These are phyloP conservation scores for Austropuccinia psidii DNA, from an alignment of 1,284 basidiomycete species.

Conservation along the genomic window DNA sequence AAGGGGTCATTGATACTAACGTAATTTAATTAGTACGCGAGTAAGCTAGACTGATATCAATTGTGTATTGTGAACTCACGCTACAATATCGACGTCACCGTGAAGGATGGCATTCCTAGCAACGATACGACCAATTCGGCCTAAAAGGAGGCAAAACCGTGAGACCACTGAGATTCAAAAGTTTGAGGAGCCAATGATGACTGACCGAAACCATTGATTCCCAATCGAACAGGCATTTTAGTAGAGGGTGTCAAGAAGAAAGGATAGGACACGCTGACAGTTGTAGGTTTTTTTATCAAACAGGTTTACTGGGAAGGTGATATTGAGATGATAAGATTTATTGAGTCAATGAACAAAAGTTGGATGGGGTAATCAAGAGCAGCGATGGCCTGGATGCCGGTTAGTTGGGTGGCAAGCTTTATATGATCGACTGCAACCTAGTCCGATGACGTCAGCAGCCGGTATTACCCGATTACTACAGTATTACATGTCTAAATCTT, in stretches of 20 bases:
- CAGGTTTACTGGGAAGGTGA: background rate
- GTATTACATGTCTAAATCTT: too few relatives aligned
- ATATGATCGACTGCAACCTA: too few relatives aligned
- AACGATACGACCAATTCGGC: conserved; percentile 97
- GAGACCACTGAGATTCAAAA: background rate
- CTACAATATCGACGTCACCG: conserved; percentile 70
- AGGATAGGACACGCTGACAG: too few relatives aligned
- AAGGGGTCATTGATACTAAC: conserved; percentile 60
- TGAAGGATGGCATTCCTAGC: conserved; percentile 82
- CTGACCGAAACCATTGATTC: conserved; percentile 90
- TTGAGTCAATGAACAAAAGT: background rate
- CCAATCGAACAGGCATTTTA: conserved; percentile 63
- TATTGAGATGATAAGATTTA: background rate
- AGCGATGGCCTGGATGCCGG: too few relatives aligned
- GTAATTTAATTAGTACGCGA: too few relatives aligned
- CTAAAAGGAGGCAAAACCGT: conserved; percentile 50
- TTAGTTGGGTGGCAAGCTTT: too few relatives aligned
- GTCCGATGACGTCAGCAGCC: too few relatives aligned
- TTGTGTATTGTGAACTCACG: conserved; percentile 62
- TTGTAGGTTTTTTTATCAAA: too few relatives aligned
- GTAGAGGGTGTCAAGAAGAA: too few relatives aligned
- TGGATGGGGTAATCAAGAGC: background rate
- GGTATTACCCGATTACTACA: too few relatives aligned
- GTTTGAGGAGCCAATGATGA: conserved; percentile 14
- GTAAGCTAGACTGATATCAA: conserved; percentile 15